phyloP scores from a whole-genome alignment of 2,329 filamentous ascomycete species.

The Lachnellula occidentalis region DNA sequence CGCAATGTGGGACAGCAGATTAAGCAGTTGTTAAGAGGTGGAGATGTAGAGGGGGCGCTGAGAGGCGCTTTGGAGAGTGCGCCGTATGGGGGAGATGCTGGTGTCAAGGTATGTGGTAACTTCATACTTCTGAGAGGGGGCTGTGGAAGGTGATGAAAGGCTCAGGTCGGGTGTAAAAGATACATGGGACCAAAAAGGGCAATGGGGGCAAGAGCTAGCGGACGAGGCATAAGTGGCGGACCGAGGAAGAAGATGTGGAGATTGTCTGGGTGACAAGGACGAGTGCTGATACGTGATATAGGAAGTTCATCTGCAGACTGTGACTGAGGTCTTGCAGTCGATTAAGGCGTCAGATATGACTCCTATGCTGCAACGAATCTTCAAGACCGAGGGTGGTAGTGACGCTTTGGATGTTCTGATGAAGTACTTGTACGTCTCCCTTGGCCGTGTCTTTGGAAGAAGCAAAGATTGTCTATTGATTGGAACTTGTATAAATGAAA shows the following conservation, averaged over 20 bases:
- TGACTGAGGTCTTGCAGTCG: slow-evolving; percentile 89
- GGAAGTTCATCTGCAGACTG: slow-evolving; percentile 81
- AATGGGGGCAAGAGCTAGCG: too few relatives aligned
- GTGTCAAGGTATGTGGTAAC: slow-evolving; percentile 48
- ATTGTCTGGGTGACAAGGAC: background rate
- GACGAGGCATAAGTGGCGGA: too few relatives aligned
- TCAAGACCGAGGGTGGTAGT: slow-evolving; percentile 69
- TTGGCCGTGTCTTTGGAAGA: background rate
- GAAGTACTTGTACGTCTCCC: slow-evolving; percentile 80
- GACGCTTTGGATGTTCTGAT: slow-evolving; percentile 89
- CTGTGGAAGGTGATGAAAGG: background rate
- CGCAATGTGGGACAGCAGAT: slow-evolving; percentile 75
- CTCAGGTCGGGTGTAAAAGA: background rate
- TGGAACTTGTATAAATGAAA: background rate
- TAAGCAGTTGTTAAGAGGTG: slow-evolving; percentile 78
- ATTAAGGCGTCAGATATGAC: slow-evolving; percentile 97
- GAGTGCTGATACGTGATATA: slow-evolving; percentile 34
- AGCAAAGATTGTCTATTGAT: background rate
- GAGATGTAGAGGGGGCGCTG: slow-evolving; percentile 82
- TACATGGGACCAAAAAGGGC: too few relatives aligned
- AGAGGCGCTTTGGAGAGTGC: slow-evolving; percentile 79
- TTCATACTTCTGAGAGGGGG: background rate
- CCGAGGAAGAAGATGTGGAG: background rate
- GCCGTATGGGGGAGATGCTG: slow-evolving; percentile 61
- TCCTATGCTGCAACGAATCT: slow-evolving; percentile 76